phyloP scores from a whole-genome alignment of 225 moss, liverwort and hornwort species.

The Physcomitrium patens region DNA sequence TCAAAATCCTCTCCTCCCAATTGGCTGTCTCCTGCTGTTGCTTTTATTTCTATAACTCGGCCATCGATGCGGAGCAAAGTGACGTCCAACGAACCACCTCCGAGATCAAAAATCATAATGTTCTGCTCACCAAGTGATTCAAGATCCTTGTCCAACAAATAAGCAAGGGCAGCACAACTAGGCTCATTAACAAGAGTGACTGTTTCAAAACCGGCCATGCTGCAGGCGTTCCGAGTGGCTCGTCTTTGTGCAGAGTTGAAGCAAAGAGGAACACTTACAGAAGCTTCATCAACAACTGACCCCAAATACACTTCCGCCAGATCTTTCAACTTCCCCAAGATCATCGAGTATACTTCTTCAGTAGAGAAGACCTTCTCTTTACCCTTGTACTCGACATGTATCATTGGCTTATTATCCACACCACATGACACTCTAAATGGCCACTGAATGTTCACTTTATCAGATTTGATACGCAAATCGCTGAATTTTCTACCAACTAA shows the following conservation, averaged over 20 bases:
- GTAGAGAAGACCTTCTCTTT: conserved; percentile 40
- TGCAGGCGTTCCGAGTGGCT: conserved; percentile 47
- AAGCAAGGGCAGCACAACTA: conserved; percentile 41
- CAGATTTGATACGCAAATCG: conserved; percentile 34
- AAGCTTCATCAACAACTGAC: conserved; percentile 35
- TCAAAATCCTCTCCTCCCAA: conserved; percentile 61
- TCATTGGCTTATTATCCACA: conserved; percentile 30
- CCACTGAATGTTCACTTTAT: conserved; percentile 39
- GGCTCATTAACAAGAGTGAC: conserved; percentile 44
- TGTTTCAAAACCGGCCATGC: conserved; percentile 45
- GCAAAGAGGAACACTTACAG: conserved; percentile 43
- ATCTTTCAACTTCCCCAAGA: conserved; percentile 39
- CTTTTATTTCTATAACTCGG: conserved; percentile 32
- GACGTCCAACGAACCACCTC: conserved; percentile 45
- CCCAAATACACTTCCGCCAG: conserved; percentile 39
- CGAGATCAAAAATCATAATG: conserved; percentile 47
- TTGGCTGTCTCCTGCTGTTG: conserved; percentile 42
- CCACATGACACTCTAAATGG: conserved; percentile 43
- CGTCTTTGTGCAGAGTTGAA: conserved; percentile 47
- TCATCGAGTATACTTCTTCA: conserved; percentile 31
- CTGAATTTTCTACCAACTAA: conserved; percentile 44
- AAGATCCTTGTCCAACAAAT: conserved; percentile 25
- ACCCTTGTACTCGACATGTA: conserved; percentile 46
- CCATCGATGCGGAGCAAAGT: conserved; percentile 32
- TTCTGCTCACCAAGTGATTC: conserved; percentile 25